Evolutionary conservation across 176 grass and related monocot species (phyloP), one percentile per base, ranked within the genome.

Genomic region (Dactylis glomerata): DNA sequence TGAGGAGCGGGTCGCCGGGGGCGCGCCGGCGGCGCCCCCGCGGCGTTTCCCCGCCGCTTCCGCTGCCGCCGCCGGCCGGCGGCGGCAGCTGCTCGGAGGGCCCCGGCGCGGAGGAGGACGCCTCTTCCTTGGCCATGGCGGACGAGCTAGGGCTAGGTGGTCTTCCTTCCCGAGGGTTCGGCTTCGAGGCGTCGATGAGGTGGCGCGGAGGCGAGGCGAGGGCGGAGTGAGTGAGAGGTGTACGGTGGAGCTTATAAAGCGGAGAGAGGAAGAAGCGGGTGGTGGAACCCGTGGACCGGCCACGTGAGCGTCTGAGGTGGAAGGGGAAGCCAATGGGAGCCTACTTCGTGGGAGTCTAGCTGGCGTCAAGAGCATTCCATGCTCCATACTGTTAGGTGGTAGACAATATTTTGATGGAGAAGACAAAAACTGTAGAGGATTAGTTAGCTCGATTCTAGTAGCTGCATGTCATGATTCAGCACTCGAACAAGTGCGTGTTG

Each of bases 1-100:
- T 59, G 71, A 98, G 89, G 37, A 98, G 70, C 23, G 93, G 92
- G 87, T 98, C 96, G 42, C 93, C 64, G 56, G 3, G 20, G 84
- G 49, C 5, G 64, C 63, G 46, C 11, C 41, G 50, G 5, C 47
- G 68, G 6, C 34, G 42, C 16, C 44, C 78, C 20, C 3, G 75
- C 33, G 82, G 86, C 38, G 70, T 38, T 20, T 82, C 86, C 46
- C 54, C 89, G 10, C 81, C 89, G 37, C 68, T 87, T 5, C 81
- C 45, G 41, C 37, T 87, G 10, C 81, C 84, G 36, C 61, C 82
- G 14, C 67, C 87, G 12, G 8, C 55, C 6, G 73, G 58, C 34
- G 15, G 32, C 41, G 33, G 54, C 20, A 67, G 31, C 3, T 36
- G 3, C 22, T 68, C 78, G 9, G 78, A 32, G 10, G 78, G 8